These are phyloP conservation scores for Gnomoniopsis smithogilvyi DNA, from an alignment of 2,329 filamentous ascomycete genomes.

Conservation along the genomic window DNA sequence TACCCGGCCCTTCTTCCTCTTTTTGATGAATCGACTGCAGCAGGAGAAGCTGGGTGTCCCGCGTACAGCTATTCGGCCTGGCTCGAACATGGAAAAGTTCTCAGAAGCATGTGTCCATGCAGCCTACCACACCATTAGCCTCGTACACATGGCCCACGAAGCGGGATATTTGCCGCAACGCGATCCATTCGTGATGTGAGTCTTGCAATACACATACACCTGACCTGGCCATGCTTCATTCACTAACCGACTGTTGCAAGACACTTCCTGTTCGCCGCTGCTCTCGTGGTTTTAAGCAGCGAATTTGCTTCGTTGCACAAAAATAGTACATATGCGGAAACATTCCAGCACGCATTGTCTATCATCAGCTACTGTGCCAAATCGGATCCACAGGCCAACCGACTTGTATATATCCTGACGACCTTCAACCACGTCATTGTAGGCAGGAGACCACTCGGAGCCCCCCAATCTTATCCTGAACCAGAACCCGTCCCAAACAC, in stretches of 20 bases:
- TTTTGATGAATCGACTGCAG: slow-evolving; percentile 44
- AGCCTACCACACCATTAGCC: slow-evolving; percentile 46
- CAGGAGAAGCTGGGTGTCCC: slow-evolving; percentile 28
- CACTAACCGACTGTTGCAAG: slow-evolving; percentile 30
- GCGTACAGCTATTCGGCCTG: slow-evolving; percentile 26
- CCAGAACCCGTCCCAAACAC: slow-evolving; percentile 12
- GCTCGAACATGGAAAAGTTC: slow-evolving; percentile 40
- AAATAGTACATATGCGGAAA: slow-evolving; percentile 37
- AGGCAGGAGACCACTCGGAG: not conserved
- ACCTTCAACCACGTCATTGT: slow-evolving; percentile 34
- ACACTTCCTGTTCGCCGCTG: slow-evolving; percentile 54
- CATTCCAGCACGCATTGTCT: slow-evolving; percentile 36
- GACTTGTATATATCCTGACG: slow-evolving; percentile 47
- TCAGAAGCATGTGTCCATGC: slow-evolving; percentile 49
- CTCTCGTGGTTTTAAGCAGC: slow-evolving; percentile 53
- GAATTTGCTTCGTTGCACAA: slow-evolving; percentile 50
- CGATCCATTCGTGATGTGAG: slow-evolving; percentile 57
- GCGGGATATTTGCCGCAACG: slow-evolving; percentile 44
- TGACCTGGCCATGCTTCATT: not conserved
- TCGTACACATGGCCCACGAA: slow-evolving; percentile 43
- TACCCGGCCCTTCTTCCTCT: slow-evolving; percentile 62
- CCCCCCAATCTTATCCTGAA: not conserved
- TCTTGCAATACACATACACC: slow-evolving; percentile 8
- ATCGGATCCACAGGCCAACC: slow-evolving; percentile 45
- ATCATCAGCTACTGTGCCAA: slow-evolving; percentile 48